Base-by-base conservation (phyloP, 208 protist genomes). In the Angomonas ambiguus region DNA sequence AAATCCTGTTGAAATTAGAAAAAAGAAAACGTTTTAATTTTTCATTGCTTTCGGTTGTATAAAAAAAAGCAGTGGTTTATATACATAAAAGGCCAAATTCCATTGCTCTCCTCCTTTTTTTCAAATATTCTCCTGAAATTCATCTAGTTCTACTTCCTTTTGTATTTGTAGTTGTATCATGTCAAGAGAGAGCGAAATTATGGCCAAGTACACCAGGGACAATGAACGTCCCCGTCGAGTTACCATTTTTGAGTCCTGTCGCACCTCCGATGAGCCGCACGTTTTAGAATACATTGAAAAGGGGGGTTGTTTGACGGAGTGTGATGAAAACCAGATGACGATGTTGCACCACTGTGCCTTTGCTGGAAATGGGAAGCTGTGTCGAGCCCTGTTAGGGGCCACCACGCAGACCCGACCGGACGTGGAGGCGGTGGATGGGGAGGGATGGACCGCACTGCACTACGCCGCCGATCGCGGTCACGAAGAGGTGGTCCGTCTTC, bases 401-500 rank as follows among this genome's bases (percentile, higher is more conserved):
- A 33, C 67, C 16, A 20, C 63, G n/a, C 45, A 38, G 55, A 85
- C 88, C 56, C 58, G 42, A 8, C 51, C 88, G 0, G 71, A 85
- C 66, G 45, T 92, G 18, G 90, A 96, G 41, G 83, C 85, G 6
- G 56, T 34, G 0, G 90, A 96, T 58, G 41, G 13, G 6, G 87
- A 83, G 22, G 91, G 87, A n/a, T 96, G 91, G 88, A 94, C 91
- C 1, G 70, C 87, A 51, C 66, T 96, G 57, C 91, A 96, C 71
- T 96, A 93, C 70, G 87, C 87, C 2, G 81, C 81, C 0, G 91
- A 93, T 34, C 79, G 82, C n/a, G 91, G 91, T 0, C 70, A 90
- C 41, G 41, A 34, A 0, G 76, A 22, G 1, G 62, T 88, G 6
- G 77, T 78, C 0, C 38, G 25, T 22, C 11, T 77, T 25, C 74